Percentiles rank a stretch among this genome's conserved stretches.
These are phyloP conservation scores for Suhomyces bribrorum DNA, from an alignment of 1,139 yeast genomes.

Conservation along the genomic window DNA sequence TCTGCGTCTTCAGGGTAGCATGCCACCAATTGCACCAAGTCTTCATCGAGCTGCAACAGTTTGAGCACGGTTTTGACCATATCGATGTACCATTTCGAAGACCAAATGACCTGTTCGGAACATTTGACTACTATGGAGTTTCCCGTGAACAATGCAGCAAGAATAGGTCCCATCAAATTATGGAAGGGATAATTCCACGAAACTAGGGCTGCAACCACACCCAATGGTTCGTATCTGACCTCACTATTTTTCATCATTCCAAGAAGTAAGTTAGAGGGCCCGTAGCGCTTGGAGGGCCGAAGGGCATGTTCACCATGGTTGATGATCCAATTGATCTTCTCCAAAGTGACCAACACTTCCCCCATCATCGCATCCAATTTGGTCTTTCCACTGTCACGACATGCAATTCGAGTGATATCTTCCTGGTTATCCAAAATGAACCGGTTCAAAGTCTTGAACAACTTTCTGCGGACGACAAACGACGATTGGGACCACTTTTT, in stretches of 20 bases:
- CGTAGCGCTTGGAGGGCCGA: conserved; percentile 75
- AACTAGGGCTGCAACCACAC: conserved; percentile 85
- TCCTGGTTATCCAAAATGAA: conserved; percentile 82
- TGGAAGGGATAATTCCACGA: conserved; percentile 98
- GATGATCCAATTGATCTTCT: conserved; percentile 86
- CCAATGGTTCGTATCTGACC: conserved; percentile 88
- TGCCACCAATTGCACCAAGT: conserved; percentile 78
- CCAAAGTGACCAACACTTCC: conserved; percentile 89
- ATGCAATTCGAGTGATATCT: conserved; percentile 84
- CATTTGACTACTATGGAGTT: conserved; percentile 90
- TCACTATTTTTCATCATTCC: conserved; percentile 84
- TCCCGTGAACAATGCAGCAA: conserved; percentile 87
- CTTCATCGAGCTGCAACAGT: conserved; percentile 73
- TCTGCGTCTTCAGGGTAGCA: conserved; percentile 86
- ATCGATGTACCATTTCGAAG: conserved; percentile 72
- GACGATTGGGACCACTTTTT: conserved; percentile 56
- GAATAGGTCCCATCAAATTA: conserved; percentile 86
- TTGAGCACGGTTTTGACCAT: conserved; percentile 71
- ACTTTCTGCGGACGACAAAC: conserved; percentile 65
- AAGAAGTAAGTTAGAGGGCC: conserved; percentile 74
- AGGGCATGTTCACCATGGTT: conserved; percentile 77
- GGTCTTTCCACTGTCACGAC: conserved; percentile 95
- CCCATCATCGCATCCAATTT: conserved; percentile 96
- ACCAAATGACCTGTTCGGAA: conserved; percentile 95
- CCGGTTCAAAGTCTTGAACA: conserved; percentile 68